Evolutionary conservation across 192 early-diverging fungal species (phyloP).

Genomic region (Paraglomus occultum): DNA sequence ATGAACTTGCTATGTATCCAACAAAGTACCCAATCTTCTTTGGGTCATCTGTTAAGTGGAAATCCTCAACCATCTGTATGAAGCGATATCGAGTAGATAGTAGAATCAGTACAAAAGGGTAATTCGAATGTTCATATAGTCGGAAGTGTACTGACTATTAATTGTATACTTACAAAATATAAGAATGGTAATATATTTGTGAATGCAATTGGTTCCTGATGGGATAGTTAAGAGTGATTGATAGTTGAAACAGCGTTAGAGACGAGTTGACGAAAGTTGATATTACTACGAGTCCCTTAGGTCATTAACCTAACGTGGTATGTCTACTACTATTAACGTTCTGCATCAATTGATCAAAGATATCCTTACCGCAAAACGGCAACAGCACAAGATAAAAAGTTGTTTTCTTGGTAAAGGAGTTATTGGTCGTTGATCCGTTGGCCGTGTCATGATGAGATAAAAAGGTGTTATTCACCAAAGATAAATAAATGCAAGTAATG

Average conservation of each 20-base stretch:
- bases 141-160: background rate
- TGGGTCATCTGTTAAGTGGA: conserved; percentile 64
- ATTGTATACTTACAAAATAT: conserved; percentile 63
- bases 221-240: conserved; percentile 36
- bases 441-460: too few relatives aligned
- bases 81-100: background rate
- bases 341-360: too few relatives aligned
- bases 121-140: background rate
- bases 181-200: conserved; percentile 80
- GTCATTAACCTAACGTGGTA: too few relatives aligned
- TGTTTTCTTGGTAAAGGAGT: too few relatives aligned
- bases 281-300: too few relatives aligned
- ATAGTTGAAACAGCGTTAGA: conserved; percentile 12
- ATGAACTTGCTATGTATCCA: conserved; percentile 55
- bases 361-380: too few relatives aligned
- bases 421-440: too few relatives aligned
- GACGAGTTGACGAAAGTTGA: background rate
- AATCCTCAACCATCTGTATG: conserved; percentile 57
- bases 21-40: conserved; percentile 83
- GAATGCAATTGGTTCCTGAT: conserved; percentile 67
- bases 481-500: too few relatives aligned
- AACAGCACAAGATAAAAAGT: too few relatives aligned
- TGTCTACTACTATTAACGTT: too few relatives aligned
- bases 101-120: background rate
- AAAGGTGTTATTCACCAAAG: too few relatives aligned